phyloP scores from a whole-genome alignment of 805 yeast species.

The Candida golubevii region DNA sequence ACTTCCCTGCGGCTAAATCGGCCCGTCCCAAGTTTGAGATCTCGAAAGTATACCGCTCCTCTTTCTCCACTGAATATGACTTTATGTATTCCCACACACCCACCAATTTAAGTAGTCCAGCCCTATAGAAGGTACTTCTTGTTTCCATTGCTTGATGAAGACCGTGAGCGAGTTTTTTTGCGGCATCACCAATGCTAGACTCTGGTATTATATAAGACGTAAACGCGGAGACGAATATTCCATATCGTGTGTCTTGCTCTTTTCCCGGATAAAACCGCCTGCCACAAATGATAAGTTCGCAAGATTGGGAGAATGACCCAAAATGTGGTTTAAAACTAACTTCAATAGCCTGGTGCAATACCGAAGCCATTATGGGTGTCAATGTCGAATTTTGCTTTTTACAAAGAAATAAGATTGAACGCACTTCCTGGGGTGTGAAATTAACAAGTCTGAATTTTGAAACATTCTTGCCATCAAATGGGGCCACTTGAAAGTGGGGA shows the following conservation, averaged over 20 bases:
- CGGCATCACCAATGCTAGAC: not conserved
- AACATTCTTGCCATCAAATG: slow-evolving; percentile 5
- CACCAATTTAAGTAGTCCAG: slow-evolving; percentile 8
- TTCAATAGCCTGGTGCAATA: slow-evolving; percentile 3
- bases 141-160: slow-evolving; percentile 1
- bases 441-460: slow-evolving; percentile 5
- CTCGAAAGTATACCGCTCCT: slow-evolving; percentile 11
- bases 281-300: slow-evolving; percentile 10
- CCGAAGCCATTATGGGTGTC: slow-evolving; percentile 12
- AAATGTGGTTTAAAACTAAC: slow-evolving; percentile 1
- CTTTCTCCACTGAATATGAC: not conserved
- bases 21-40: slow-evolving; percentile 14
- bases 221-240: slow-evolving; percentile 8
- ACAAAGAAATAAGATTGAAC: slow-evolving; percentile 4
- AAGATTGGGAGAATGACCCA: slow-evolving; percentile 6
- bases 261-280: slow-evolving; percentile 11
- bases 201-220: slow-evolving; percentile 1
- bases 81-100: slow-evolving; percentile 8
- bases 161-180: not conserved
- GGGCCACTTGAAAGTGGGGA: slow-evolving; percentile 9
- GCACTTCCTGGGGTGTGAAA: slow-evolving; percentile 4
- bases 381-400: slow-evolving; percentile 4
- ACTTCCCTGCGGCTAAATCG: slow-evolving; percentile 1
- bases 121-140: slow-evolving; percentile 5
- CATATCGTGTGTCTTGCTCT: slow-evolving; percentile 7